Conservation (phyloP, 2,329 filamentous ascomycete genomes). For the Calonectria multiphialidica region DNA sequence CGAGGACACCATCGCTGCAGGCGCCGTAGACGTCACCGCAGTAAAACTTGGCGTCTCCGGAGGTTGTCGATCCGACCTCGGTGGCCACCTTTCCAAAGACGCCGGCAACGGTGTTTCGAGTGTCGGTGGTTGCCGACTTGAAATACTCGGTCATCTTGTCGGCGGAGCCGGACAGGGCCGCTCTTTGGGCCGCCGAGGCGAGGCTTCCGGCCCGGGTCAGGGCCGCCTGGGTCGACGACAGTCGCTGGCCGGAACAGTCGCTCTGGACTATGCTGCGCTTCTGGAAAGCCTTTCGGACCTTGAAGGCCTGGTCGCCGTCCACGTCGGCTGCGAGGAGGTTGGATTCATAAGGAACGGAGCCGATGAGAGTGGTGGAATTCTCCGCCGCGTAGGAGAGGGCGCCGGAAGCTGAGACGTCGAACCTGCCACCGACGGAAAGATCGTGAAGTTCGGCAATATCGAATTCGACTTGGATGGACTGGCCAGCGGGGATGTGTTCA, state of each 20-base stretch:
- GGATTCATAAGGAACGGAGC: slow-evolving; percentile 67
- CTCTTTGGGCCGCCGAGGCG: slow-evolving; percentile 64
- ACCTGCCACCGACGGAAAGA: slow-evolving; percentile 63
- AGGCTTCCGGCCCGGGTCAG: slow-evolving; percentile 66
- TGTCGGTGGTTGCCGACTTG: slow-evolving; percentile 63
- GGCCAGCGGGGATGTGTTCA: slow-evolving; percentile 59
- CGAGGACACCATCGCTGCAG: slow-evolving; percentile 65
- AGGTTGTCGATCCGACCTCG: slow-evolving; percentile 65
- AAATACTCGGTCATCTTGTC: slow-evolving; percentile 72
- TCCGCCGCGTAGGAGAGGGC: slow-evolving; percentile 66
- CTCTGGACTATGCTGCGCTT: slow-evolving; percentile 66
- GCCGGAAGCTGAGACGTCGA: slow-evolving; percentile 68
- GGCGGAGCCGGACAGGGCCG: slow-evolving; percentile 61
- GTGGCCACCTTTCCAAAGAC: slow-evolving; percentile 63
- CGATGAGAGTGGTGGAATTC: slow-evolving; percentile 64
- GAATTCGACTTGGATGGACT: slow-evolving; percentile 65
- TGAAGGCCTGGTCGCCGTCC: slow-evolving; percentile 66
- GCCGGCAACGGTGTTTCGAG: slow-evolving; percentile 62
- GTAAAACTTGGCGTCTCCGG: slow-evolving; percentile 65
- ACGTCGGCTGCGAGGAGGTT: slow-evolving; percentile 70
- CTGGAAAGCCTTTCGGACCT: slow-evolving; percentile 60
- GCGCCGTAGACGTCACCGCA: slow-evolving; percentile 68
- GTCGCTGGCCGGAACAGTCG: slow-evolving; percentile 65
- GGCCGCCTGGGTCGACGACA: slow-evolving; percentile 60
- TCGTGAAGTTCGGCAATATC: slow-evolving; percentile 69